phyloP scores from a whole-genome alignment of 2,329 filamentous ascomycete genomes.

The Fusarium nematophilum region DNA sequence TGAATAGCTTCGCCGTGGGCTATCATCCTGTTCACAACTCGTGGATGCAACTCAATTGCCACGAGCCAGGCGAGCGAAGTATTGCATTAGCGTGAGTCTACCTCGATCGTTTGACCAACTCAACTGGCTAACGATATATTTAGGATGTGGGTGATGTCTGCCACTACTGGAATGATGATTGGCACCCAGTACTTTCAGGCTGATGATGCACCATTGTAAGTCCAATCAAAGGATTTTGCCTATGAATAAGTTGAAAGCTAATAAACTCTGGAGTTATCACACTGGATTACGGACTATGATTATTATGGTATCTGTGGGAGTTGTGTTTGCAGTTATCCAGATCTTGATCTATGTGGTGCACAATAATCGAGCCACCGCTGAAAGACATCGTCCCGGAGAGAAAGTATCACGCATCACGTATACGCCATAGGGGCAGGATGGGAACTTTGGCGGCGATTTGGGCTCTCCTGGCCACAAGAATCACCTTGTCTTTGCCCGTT shows the following conservation, averaged over 20 bases:
- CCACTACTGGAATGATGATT: slow-evolving; percentile 62
- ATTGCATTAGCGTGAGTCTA: slow-evolving; percentile 59
- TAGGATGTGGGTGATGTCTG: slow-evolving; percentile 61
- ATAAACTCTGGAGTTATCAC: slow-evolving; percentile 50
- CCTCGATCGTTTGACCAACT: not conserved
- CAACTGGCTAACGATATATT: not conserved
- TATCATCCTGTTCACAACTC: slow-evolving; percentile 65
- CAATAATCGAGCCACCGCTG: slow-evolving; percentile 47
- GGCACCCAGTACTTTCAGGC: slow-evolving; percentile 62
- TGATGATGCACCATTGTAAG: slow-evolving; percentile 55
- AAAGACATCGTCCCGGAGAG: slow-evolving; percentile 11
- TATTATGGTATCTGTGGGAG: slow-evolving; percentile 55
- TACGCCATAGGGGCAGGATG: slow-evolving; percentile 1
- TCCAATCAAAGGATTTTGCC: not conserved
- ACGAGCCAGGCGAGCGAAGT: slow-evolving; percentile 39
- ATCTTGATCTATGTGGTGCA: slow-evolving; percentile 52
- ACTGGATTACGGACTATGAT: slow-evolving; percentile 59
- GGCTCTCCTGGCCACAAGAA: too few relatives aligned
- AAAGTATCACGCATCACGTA: not conserved
- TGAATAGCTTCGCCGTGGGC: slow-evolving; percentile 62
- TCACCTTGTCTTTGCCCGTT: too few relatives aligned
- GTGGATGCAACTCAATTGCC: slow-evolving; percentile 64
- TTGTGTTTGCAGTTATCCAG: slow-evolving; percentile 55
- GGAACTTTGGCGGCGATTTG: slow-evolving; percentile 54
- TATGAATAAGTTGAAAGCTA: not conserved